A percentile compares a stretch with the other conserved stretches of the same genome.
Conservation (phyloP, 2,329 filamentous ascomycete species). For the Penicillium psychrosexuale region DNA sequence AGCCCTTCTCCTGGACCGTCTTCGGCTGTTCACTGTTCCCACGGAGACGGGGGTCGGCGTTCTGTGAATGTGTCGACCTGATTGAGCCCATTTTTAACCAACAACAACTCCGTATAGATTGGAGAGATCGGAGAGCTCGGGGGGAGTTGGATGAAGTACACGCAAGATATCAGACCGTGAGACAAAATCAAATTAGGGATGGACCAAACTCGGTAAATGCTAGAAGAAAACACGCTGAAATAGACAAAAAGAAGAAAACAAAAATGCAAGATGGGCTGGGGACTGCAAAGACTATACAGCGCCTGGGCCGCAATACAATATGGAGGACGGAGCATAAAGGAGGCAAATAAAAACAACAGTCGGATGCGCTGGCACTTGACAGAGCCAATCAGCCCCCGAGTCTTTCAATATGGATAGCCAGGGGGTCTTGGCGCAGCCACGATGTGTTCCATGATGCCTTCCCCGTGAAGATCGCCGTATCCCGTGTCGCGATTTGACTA, state of each 20-base stretch:
- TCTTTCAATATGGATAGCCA: background rate
- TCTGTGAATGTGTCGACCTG: slow-evolving; percentile 10
- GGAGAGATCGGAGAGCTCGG: background rate
- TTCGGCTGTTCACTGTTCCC: slow-evolving; percentile 5
- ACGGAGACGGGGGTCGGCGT: slow-evolving; percentile 1
- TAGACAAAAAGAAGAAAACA: background rate
- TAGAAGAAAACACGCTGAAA: background rate
- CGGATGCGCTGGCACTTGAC: slow-evolving; percentile 4
- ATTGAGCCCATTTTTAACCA: slow-evolving; percentile 16
- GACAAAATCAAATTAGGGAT: background rate
- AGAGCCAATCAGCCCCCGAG: slow-evolving; percentile 2
- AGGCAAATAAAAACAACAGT: slow-evolving; percentile 4
- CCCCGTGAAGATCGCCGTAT: background rate
- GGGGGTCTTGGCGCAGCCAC: slow-evolving; percentile 4
- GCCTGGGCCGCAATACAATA: background rate
- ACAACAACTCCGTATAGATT: background rate
- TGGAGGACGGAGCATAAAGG: background rate
- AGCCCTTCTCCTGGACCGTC: slow-evolving; percentile 13
- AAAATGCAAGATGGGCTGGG: background rate
- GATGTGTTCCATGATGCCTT: background rate
- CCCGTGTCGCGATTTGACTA: background rate
- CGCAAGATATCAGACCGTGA: background rate
- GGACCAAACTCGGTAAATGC: background rate
- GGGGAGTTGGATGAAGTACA: background rate
- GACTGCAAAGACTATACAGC: background rate